Percentiles rank a stretch among this genome's conserved stretches.
These are phyloP conservation scores for Alternaria sp. DNA, from an alignment of 2,329 filamentous ascomycete genomes.

Conservation along the genomic window DNA sequence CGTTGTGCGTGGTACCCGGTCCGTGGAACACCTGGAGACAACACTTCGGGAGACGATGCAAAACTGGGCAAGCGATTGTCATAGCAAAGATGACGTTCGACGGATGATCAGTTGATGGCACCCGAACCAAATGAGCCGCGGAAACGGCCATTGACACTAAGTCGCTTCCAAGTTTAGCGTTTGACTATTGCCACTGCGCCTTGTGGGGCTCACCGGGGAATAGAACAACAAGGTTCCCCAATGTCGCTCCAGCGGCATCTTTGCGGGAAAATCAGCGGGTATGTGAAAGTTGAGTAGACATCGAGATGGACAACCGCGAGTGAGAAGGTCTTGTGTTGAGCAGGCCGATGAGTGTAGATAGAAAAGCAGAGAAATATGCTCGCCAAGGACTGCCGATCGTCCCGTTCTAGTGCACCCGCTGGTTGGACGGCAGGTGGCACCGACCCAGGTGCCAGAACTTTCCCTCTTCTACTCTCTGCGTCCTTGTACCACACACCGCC, in stretches of 20 bases:
- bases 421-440: background rate
- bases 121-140: background rate
- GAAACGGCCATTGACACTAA: background rate
- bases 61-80: background rate
- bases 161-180: background rate
- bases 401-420: constrained; percentile 12
- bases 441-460: constrained; percentile 7
- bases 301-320: background rate
- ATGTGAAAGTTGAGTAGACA: background rate
- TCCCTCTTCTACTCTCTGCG: constrained; percentile 4
- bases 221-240: constrained; percentile 17
- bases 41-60: background rate
- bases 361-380: background rate
- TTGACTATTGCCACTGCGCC: constrained; percentile 1
- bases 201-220: constrained; percentile 9
- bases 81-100: constrained; percentile 5
- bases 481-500: constrained; percentile 2
- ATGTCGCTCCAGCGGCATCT: constrained; percentile 1
- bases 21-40: background rate
- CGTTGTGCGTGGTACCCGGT: background rate
- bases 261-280: constrained; percentile 1
- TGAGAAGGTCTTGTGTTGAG: background rate
- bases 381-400: constrained; percentile 21
- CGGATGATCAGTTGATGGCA: background rate
- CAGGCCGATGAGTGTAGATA: background rate